A percentile compares a stretch with the other conserved stretches of the same genome.
These are phyloP conservation scores for Aspergillus japonicus DNA, from an alignment of 2,329 filamentous ascomycete genomes.

Conservation along the genomic window DNA sequence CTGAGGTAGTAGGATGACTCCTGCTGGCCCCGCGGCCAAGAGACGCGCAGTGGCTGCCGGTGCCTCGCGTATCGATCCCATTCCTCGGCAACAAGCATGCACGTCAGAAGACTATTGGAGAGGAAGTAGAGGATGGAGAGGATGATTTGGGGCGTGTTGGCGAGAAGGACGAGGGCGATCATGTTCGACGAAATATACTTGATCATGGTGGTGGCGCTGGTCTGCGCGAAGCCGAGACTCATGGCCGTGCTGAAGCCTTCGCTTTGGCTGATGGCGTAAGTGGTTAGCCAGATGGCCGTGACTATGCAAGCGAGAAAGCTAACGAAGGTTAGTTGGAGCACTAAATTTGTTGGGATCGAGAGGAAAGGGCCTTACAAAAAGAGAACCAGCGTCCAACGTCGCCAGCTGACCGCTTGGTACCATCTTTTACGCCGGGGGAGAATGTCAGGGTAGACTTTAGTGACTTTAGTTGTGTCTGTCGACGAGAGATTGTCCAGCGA, in stretches of 20 bases:
- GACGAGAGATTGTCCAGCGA: background rate
- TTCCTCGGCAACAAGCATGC: conserved; percentile 49
- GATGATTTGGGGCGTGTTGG: conserved; percentile 35
- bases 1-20: conserved; percentile 46
- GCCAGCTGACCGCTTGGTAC: background rate
- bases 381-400: background rate
- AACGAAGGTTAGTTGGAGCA: background rate
- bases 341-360: too few relatives aligned
- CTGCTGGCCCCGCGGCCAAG: conserved; percentile 42
- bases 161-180: conserved; percentile 17
- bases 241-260: background rate
- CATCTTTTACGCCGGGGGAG: background rate
- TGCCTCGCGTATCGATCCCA: conserved; percentile 42
- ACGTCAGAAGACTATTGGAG: conserved; percentile 40
- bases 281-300: background rate
- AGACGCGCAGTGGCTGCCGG: conserved; percentile 45
- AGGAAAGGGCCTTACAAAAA: background rate
- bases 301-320: background rate
- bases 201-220: background rate
- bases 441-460: background rate
- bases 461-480: background rate
- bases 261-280: background rate
- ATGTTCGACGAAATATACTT: background rate
- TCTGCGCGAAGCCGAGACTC: background rate
- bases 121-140: conserved; percentile 34